A percentile compares a stretch with the other conserved stretches of the same genome.
These are phyloP conservation scores for Entelexis sorbosivorans DNA, from an alignment of 1,139 yeast species.

Conservation along the genomic window DNA sequence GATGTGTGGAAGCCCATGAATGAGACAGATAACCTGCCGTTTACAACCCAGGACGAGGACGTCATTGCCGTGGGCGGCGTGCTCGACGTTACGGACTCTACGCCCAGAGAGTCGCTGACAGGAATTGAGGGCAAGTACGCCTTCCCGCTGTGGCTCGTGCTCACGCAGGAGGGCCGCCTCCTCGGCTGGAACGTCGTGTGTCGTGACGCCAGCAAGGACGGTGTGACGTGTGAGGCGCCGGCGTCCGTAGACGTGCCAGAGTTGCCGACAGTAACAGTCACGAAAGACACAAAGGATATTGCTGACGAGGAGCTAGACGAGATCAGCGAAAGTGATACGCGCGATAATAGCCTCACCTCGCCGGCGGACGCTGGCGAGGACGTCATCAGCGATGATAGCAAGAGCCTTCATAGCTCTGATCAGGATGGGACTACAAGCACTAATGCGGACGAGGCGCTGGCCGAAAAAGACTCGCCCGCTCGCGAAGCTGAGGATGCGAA, in stretches of 20 bases:
- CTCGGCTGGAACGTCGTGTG: constrained; percentile 51
- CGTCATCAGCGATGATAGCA: background rate
- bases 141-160: constrained; percentile 45
- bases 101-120: constrained; percentile 34
- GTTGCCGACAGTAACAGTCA: background rate
- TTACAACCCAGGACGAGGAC: constrained; percentile 61
- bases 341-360: background rate
- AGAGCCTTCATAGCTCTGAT: background rate
- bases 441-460: background rate
- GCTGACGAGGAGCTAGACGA: constrained; percentile 6
- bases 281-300: background rate
- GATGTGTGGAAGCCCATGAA: constrained; percentile 36
- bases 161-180: constrained; percentile 52
- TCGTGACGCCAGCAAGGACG: constrained; percentile 4
- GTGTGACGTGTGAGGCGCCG: background rate
- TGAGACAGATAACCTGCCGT: constrained; percentile 55
- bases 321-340: background rate
- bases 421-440: background rate
- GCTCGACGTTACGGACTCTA: constrained; percentile 40
- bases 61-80: constrained; percentile 59
- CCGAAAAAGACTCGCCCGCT: background rate
- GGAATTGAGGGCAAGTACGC: constrained; percentile 39
- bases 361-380: background rate
- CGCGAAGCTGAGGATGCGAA: background rate
- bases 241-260: background rate